A percentile compares a stretch with the other conserved stretches of the same genome.
These are phyloP conservation scores for Bertia moriformis DNA, from an alignment of 2,329 filamentous ascomycete species.

Conservation along the genomic window DNA sequence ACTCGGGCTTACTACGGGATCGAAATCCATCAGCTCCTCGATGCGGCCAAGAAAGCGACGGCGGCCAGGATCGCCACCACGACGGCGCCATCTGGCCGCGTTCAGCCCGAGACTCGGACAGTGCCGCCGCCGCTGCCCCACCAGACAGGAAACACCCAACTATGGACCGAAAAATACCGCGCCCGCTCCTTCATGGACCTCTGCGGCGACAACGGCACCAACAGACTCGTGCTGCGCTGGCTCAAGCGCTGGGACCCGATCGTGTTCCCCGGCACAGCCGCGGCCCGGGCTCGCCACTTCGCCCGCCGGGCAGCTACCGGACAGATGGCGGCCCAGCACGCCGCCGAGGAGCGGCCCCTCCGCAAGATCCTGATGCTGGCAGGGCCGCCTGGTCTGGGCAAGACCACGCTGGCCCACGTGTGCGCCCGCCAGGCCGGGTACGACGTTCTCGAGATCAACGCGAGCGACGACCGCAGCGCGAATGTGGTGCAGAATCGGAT, in stretches of 20 bases:
- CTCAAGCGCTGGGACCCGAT: slow-evolving; percentile 85
- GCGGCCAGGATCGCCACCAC: slow-evolving; percentile 15
- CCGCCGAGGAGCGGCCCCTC: slow-evolving; percentile 61
- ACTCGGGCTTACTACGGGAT: slow-evolving; percentile 78
- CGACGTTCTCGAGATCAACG: slow-evolving; percentile 93
- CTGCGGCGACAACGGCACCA: slow-evolving; percentile 86
- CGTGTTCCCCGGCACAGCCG: slow-evolving; percentile 68
- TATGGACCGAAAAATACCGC: slow-evolving; percentile 98
- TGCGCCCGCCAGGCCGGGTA: slow-evolving; percentile 92
- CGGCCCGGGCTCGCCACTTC: too few relatives aligned
- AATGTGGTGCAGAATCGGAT: slow-evolving; percentile 86
- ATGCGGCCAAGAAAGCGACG: slow-evolving; percentile 50
- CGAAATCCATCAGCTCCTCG: slow-evolving; percentile 72
- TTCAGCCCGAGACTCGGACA: slow-evolving; percentile 17
- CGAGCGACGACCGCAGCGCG: slow-evolving; percentile 81
- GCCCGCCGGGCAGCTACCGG: slow-evolving; percentile 24
- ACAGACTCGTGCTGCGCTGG: slow-evolving; percentile 81
- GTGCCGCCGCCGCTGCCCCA: slow-evolving; percentile 35
- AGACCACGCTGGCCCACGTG: slow-evolving; percentile 91
- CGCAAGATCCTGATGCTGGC: slow-evolving; percentile 81
- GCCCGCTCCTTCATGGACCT: slow-evolving; percentile 84
- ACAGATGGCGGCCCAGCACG: slow-evolving; percentile 22
- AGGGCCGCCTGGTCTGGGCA: slow-evolving; percentile 82
- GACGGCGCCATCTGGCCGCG: too few relatives aligned
- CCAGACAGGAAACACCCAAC: too few relatives aligned